Percentiles rank a stretch among this genome's conserved stretches.
phyloP scores from a whole-genome alignment of 495 filamentous ascomycete genomes.

The Daldinia loculata region DNA sequence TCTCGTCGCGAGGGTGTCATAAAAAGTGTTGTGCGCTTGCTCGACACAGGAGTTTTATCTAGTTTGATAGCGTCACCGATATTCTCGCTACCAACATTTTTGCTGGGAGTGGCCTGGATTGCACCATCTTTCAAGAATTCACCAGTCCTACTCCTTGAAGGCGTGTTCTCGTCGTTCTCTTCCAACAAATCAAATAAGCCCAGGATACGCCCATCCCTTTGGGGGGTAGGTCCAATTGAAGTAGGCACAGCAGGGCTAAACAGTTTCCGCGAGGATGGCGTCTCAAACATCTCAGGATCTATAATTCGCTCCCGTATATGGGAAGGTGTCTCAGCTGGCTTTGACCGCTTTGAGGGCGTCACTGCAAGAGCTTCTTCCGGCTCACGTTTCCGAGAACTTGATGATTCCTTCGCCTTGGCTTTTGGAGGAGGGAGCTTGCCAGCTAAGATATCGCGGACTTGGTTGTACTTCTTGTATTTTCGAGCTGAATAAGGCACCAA shows the following conservation, averaged over 20 bases:
- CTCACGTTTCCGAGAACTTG: conserved; percentile 46
- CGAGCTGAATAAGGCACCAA: conserved; percentile 60
- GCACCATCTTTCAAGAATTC: conserved; percentile 19
- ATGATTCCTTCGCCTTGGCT: conserved; percentile 50
- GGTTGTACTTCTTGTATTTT: conserved; percentile 93
- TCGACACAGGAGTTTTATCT: conserved; percentile 69
- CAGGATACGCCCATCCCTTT: conserved; percentile 84
- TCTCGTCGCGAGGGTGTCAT: conserved; percentile 64
- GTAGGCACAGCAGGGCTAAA: conserved; percentile 66
- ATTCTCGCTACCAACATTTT: conserved; percentile 39
- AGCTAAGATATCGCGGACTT: conserved; percentile 68
- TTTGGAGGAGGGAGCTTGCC: conserved; percentile 55
- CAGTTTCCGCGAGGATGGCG: conserved; percentile 66
- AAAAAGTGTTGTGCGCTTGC: conserved; percentile 71
- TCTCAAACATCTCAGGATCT: conserved; percentile 60
- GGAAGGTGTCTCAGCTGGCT: conserved; percentile 27
- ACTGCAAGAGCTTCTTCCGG: conserved; percentile 48
- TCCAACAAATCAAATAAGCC: conserved; percentile 91
- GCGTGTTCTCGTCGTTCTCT: conserved; percentile 61
- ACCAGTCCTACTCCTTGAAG: conserved; percentile 38
- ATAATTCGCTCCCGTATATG: conserved; percentile 46
- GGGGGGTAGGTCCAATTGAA: conserved; percentile 85
- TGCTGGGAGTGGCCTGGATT: conserved; percentile 52
- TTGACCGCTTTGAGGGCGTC: conserved; percentile 52
- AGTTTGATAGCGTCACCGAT: conserved; percentile 49